A percentile compares a stretch with the other conserved stretches of the same genome.
These are phyloP conservation scores for Syzygium grande DNA, from an alignment of 345 rosid species.

Conservation along the genomic window DNA sequence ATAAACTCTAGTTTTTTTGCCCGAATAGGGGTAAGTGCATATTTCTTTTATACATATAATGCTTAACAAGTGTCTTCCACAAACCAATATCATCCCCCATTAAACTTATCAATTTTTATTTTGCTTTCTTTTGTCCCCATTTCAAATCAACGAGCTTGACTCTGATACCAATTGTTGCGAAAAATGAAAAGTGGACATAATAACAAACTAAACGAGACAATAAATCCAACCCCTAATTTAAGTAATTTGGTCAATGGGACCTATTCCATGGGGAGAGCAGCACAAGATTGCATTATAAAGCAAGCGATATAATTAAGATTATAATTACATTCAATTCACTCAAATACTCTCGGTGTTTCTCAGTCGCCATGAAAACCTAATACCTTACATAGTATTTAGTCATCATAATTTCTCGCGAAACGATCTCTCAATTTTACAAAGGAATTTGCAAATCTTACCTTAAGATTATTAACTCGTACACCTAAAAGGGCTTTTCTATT, in stretches of 20 bases:
- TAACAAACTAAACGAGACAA: not conserved
- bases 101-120: not conserved
- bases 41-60: not conserved
- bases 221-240: not conserved
- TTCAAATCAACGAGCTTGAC: not conserved
- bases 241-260: not conserved
- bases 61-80: not conserved
- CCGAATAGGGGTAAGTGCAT: not conserved
- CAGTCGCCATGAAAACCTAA: not conserved
- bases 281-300: not conserved
- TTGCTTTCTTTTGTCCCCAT: not conserved
- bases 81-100: not conserved
- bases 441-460: not conserved
- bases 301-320: not conserved
- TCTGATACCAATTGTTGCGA: not conserved
- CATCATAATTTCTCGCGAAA: not conserved
- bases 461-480: not conserved
- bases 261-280: not conserved
- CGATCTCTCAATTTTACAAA: not conserved
- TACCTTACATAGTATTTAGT: not conserved
- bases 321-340: not conserved
- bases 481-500: not conserved
- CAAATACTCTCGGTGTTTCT: not conserved
- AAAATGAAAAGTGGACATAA: not conserved
- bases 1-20: not conserved